These are phyloP conservation scores for Ceratobasidium sp. DNA, from an alignment of 1,284 basidiomycete species.

Conservation along the genomic window DNA sequence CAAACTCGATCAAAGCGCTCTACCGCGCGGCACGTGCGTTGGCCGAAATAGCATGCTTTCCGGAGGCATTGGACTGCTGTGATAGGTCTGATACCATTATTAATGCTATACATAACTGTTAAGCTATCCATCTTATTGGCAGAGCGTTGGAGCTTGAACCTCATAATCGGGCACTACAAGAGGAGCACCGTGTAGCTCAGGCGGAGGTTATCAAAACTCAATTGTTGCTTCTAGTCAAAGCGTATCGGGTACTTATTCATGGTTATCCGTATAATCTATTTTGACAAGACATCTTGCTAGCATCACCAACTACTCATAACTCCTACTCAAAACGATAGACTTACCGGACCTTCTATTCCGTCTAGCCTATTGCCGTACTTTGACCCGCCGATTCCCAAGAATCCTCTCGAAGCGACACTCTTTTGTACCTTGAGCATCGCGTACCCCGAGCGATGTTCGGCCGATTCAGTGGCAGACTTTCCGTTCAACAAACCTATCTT, in stretches of 20 bases:
- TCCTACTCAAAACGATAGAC: not conserved
- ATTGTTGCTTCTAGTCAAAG: not conserved
- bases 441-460: constrained; percentile 1
- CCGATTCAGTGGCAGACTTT: not conserved
- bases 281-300: not conserved
- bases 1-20: not conserved
- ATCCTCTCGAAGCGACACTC: not conserved
- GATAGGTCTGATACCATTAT: not conserved
- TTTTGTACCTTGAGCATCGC: not conserved
- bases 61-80: constrained; percentile 15
- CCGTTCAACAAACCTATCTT: not conserved
- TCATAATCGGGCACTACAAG: not conserved
- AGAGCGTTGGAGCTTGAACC: constrained; percentile 19
- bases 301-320: constrained; percentile 2
- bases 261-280: not conserved
- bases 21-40: not conserved
- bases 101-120: not conserved
- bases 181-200: constrained; percentile 1
- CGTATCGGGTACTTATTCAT: not conserved
- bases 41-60: not conserved
- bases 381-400: not conserved
- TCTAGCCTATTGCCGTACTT: constrained; percentile 9
- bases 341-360: not conserved
- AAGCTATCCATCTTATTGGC: not conserved
- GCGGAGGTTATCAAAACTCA: not conserved